Base-by-base conservation (phyloP, 2,329 filamentous ascomycete species). In the Dichotomopilus funicola region DNA sequence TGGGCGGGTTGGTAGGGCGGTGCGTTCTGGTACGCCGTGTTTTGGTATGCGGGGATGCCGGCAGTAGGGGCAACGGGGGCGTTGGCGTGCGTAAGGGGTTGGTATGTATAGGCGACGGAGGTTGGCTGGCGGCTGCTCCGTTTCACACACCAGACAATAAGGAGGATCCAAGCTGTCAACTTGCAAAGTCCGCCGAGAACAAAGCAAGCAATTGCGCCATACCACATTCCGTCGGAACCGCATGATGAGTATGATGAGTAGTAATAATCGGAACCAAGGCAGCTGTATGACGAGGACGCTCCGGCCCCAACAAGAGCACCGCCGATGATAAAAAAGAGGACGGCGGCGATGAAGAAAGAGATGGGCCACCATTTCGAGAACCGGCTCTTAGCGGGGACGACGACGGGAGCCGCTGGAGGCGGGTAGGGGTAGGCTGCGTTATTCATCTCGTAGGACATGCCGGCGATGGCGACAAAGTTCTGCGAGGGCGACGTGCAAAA, bases 351-450 rank as follows among this genome's bases (percentile, higher is more conserved):
- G 53, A 54, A 50, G 53, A 54, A 54, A 27, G 46, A 49, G 46
- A 54, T 44, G 7, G 53, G 53, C 53, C 53, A 54, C 53, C 53
- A 54, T 35, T 54, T 54, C 12, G 53, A 54, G 40, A 54, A 54
- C 6, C 31, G 53, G 53, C 41, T 38, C 12, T 38, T 36, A 3
- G 46, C 40, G 4, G 46, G 41, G 6, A 19, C 7, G 8, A 36
- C 27, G 10, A 46, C 40, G 34, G 53, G 9, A 10, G 41, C 19
- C 5, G 41, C 31, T 1, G 51, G 53, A 1, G 51, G 51, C 5
- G 51, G 51, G 33, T 54, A 54, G 4, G 46, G 53, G 47, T 50
- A 50, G n/a, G 53, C 6, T 47, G 27, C 50, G 41, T 38, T 37
- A 31, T 40, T 40, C 53, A 54, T 54, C 44, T 49, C 38, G 48